phyloP scores from a whole-genome alignment of 2,329 filamentous ascomycete species.

The Madurella fahalii region DNA sequence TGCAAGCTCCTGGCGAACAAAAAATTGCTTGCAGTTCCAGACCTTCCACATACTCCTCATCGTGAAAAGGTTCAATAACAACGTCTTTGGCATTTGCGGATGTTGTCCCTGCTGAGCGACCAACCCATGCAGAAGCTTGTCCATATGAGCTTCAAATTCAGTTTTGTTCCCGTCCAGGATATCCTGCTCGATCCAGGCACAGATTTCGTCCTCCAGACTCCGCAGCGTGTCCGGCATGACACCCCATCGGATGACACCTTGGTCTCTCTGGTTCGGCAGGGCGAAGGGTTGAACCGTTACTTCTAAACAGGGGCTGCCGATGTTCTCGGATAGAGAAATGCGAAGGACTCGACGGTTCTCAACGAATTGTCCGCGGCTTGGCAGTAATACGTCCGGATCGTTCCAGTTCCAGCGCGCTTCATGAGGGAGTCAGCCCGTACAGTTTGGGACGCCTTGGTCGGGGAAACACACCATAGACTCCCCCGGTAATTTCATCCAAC shows the following conservation, averaged over 20 bases:
- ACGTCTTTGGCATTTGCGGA: not conserved
- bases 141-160: constrained; percentile 17
- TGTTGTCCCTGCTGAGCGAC: not conserved
- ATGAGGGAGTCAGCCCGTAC: not conserved
- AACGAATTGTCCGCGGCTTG: constrained; percentile 6
- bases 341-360: not conserved
- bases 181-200: constrained; percentile 14
- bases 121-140: constrained; percentile 17
- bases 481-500: not conserved
- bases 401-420: constrained; percentile 19
- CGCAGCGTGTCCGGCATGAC: not conserved
- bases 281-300: constrained; percentile 7
- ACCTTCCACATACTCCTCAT: constrained; percentile 24
- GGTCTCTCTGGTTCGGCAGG: not conserved
- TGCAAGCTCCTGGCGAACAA: not conserved
- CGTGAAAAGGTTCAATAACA: constrained; percentile 15
- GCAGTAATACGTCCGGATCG: not conserved
- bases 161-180: constrained; percentile 3
- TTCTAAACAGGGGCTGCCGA: constrained; percentile 6
- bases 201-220: not conserved
- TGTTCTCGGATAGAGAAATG: constrained; percentile 12
- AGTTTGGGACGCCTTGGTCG: not conserved
- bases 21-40: constrained; percentile 19
- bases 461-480: constrained; percentile 8
- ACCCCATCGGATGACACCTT: not conserved